Conservation (phyloP, 805 yeast species). For the Scheffersomyces amazonensis region DNA sequence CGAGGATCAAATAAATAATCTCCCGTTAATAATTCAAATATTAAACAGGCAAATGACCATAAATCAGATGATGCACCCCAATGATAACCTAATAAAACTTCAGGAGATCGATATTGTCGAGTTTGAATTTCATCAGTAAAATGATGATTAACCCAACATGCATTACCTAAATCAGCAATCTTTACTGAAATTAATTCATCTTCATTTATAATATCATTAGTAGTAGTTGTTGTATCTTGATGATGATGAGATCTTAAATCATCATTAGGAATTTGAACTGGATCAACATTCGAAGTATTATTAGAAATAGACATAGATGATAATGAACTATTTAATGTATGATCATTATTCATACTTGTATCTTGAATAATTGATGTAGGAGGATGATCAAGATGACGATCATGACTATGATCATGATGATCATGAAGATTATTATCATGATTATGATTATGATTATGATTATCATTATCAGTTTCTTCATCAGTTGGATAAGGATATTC, state of each 20-base stretch:
- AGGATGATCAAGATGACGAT: background rate
- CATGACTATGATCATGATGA: too few species aligned
- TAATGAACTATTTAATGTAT: conserved; percentile 32
- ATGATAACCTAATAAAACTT: conserved; percentile 62
- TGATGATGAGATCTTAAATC: conserved; percentile 1
- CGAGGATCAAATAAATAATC: conserved; percentile 93
- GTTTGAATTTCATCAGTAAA: conserved; percentile 70
- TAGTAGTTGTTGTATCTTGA: conserved; percentile 2
- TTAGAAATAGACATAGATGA: conserved; percentile 42
- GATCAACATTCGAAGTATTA: conserved; percentile 13
- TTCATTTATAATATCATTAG: conserved; percentile 22
- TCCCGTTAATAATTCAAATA: conserved; percentile 90
- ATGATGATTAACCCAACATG: conserved; percentile 62
- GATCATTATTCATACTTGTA: conserved; percentile 12
- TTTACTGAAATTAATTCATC: conserved; percentile 63
- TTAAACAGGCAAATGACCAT: conserved; percentile 93
- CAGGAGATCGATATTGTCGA: conserved; percentile 66
- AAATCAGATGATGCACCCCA: conserved; percentile 97
- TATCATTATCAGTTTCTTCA: background rate
- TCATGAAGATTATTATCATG: background rate
- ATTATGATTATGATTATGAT: background rate
- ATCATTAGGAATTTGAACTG: conserved; percentile 14
- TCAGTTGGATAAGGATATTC: background rate
- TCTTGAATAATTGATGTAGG: background rate
- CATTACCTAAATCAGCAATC: conserved; percentile 70